Percentiles rank a stretch among this genome's conserved stretches.
phyloP scores from a whole-genome alignment of 2,329 filamentous ascomycete genomes.

The Zymoseptoria tritici region DNA sequence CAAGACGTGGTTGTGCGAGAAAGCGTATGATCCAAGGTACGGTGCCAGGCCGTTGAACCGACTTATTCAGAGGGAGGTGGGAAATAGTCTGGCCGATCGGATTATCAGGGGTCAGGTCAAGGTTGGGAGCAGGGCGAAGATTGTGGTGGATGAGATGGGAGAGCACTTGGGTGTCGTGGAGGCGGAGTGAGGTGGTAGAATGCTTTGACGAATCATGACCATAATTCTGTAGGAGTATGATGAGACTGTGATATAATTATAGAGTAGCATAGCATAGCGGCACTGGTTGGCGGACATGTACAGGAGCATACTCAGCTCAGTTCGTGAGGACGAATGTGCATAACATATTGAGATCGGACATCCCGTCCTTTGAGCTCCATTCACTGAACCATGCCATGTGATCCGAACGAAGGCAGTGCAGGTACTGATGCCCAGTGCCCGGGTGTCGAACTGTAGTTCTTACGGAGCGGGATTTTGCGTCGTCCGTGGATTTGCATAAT shows the following conservation, averaged over 20 bases:
- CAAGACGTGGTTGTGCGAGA: constrained; percentile 78
- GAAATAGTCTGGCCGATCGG: constrained; percentile 79
- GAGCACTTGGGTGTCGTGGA: constrained; percentile 26
- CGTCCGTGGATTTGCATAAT: not conserved
- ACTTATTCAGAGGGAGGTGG: constrained; percentile 82
- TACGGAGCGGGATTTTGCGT: not conserved
- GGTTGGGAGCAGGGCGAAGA: constrained; percentile 64
- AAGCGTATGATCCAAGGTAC: constrained; percentile 84
- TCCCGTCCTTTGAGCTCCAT: not conserved
- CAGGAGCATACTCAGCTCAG: not conserved
- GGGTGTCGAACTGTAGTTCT: not conserved
- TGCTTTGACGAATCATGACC: not conserved
- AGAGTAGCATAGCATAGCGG: not conserved
- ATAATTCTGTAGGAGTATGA: not conserved
- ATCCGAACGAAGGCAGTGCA: not conserved
- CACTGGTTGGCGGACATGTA: not conserved
- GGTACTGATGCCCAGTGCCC: not conserved
- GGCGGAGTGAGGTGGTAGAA: not conserved
- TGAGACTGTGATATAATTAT: not conserved
- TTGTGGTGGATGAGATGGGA: constrained; percentile 57
- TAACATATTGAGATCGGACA: not conserved
- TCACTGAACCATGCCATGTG: not conserved
- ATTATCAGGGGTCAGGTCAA: constrained; percentile 82
- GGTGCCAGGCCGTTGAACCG: constrained; percentile 87
- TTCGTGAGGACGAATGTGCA: not conserved